Percentiles rank a stretch among this genome's conserved stretches.
These are phyloP conservation scores for Evansstolkia leycettana DNA, from an alignment of 495 filamentous ascomycete species.

Conservation along the genomic window DNA sequence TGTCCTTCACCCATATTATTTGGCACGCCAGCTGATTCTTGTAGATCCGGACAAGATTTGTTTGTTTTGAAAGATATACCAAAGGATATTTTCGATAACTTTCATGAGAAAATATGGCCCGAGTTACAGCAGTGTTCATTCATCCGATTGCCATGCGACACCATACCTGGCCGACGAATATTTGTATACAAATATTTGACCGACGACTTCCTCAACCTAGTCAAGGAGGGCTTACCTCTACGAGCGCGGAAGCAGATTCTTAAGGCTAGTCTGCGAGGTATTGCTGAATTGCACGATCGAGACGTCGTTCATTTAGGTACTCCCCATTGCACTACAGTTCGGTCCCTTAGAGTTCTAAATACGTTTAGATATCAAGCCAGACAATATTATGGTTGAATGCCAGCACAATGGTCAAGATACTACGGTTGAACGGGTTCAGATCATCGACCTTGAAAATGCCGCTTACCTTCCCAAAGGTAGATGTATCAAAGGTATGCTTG, in stretches of 20 bases:
- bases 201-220: conserved; percentile 28
- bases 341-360: conserved; percentile 4
- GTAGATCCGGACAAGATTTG: conserved; percentile 12
- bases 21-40: conserved; percentile 1
- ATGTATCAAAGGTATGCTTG: conserved; percentile 17
- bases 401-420: conserved; percentile 10
- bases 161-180: conserved; percentile 26
- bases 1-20: background rate
- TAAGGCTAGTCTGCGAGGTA: conserved; percentile 25
- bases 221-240: conserved; percentile 21
- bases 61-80: conserved; percentile 23
- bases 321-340: background rate
- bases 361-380: conserved; percentile 15
- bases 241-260: conserved; percentile 28
- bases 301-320: conserved; percentile 33
- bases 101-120: conserved; percentile 16
- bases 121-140: conserved; percentile 20
- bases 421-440: conserved; percentile 20
- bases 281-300: conserved; percentile 31
- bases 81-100: conserved; percentile 11
- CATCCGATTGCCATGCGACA: conserved; percentile 21
- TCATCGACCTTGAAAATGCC: conserved; percentile 32
- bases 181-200: conserved; percentile 31
- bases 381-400: conserved; percentile 17
- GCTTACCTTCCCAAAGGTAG: conserved; percentile 22